These are phyloP conservation scores for Zygnema cylindricum DNA, from an alignment of 139 green algal species.

Conservation along the genomic window DNA sequence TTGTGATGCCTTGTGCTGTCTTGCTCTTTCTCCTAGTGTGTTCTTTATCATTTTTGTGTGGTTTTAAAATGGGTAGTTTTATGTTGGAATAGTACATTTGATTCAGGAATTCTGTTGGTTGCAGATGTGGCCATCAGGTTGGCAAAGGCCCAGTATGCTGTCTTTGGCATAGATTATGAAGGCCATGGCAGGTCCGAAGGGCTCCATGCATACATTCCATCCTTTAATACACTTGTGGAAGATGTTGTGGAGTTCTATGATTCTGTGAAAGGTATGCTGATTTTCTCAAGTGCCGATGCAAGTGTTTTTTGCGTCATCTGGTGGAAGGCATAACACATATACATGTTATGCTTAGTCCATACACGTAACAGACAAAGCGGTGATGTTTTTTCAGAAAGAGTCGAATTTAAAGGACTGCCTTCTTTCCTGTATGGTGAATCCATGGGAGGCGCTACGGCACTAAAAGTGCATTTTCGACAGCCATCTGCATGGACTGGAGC, in stretches of 20 bases:
- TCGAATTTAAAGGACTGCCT: constrained; percentile 14
- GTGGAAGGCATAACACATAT: no score
- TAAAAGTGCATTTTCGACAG: constrained; percentile 31
- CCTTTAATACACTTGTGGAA: constrained; percentile 17
- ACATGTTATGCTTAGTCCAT: no score
- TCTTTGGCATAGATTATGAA: constrained; percentile 56
- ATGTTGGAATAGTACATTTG: no score
- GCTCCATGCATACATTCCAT: constrained; percentile 33
- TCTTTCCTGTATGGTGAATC: constrained; percentile 58
- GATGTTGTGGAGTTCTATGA: constrained; percentile 22
- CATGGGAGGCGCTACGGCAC: constrained; percentile 52
- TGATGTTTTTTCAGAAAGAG: constrained; percentile 29
- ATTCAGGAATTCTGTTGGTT: no score
- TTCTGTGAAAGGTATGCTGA: neutral
- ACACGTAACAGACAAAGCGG: no score
- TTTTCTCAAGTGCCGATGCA: no score
- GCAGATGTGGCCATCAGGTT: constrained; percentile 40
- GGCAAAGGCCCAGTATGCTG: constrained; percentile 45
- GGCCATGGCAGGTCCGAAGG: constrained; percentile 55
- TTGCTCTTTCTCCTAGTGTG: no score
- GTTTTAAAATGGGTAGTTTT: neutral
- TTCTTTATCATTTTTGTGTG: neutral
- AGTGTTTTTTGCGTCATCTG: no score
- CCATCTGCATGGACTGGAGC: constrained; percentile 40
- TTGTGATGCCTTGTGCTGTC: neutral